A percentile compares a stretch with the other conserved stretches of the same genome.
phyloP scores from a whole-genome alignment of 2,329 filamentous ascomycete genomes.

The Beauveria asiatica region DNA sequence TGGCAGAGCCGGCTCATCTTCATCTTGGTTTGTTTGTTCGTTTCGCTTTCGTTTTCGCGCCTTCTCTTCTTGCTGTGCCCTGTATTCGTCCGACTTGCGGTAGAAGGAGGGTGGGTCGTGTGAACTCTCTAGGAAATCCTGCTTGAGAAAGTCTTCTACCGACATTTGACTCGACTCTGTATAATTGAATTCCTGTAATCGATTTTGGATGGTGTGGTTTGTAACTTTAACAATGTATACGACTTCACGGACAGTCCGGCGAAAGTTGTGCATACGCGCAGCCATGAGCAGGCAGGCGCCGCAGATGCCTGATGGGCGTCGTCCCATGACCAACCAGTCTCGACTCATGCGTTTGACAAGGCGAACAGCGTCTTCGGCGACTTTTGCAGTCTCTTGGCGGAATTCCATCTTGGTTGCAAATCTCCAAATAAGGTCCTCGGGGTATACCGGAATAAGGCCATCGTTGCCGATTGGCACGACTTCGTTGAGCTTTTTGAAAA shows the following conservation, averaged over 20 bases:
- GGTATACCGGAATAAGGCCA: constrained; percentile 60
- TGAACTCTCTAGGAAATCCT: constrained; percentile 61
- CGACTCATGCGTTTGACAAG: constrained; percentile 89
- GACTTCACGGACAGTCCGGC: constrained; percentile 83
- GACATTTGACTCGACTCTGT: constrained; percentile 80
- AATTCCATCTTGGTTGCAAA: constrained; percentile 93
- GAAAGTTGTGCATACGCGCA: constrained; percentile 96
- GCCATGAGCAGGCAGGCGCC: constrained; percentile 91
- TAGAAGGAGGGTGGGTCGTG: constrained; percentile 82
- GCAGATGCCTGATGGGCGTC: constrained; percentile 86
- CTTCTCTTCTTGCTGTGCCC: constrained; percentile 43
- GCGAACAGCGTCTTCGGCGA: constrained; percentile 79
- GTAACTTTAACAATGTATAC: constrained; percentile 98
- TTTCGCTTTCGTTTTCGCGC: constrained; percentile 39
- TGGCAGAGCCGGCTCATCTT: constrained; percentile 12
- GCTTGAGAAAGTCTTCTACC: constrained; percentile 73
- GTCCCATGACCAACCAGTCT: constrained; percentile 95
- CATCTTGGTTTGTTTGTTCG: constrained; percentile 19
- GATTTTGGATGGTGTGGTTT: constrained; percentile 84
- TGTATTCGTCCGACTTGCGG: constrained; percentile 52
- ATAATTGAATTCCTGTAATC: constrained; percentile 82
- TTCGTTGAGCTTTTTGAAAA: constrained; percentile 76
- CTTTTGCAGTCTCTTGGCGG: constrained; percentile 67
- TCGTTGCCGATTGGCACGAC: constrained; percentile 62
- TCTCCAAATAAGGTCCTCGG: constrained; percentile 83